Percentiles rank a stretch among this genome's conserved stretches.
phyloP scores from a whole-genome alignment of 257 asterid species.

The Nicotiana attenuata region DNA sequence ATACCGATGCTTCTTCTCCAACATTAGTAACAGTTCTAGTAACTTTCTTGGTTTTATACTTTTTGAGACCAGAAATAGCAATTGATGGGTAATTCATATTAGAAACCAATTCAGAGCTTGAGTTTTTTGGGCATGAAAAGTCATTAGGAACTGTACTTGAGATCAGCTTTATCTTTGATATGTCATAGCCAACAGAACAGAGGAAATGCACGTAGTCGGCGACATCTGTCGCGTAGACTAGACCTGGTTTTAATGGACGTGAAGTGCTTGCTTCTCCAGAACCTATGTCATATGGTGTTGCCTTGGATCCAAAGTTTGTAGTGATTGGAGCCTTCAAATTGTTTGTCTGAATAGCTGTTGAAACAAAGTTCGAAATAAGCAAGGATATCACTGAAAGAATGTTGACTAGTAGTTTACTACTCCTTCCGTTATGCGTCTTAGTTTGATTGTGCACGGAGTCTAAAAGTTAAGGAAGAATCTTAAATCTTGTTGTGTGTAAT shows the following conservation, averaged over 20 bases:
- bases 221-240: constrained; percentile 45
- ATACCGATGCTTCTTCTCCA: constrained; percentile 49
- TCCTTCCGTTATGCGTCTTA: too few species aligned
- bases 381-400: not conserved
- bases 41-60: constrained; percentile 31
- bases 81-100: constrained; percentile 83
- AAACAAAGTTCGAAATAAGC: not conserved
- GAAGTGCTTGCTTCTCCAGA: not conserved
- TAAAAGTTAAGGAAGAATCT: too few species aligned
- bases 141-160: constrained; percentile 35
- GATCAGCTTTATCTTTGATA: constrained; percentile 35
- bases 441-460: too few species aligned
- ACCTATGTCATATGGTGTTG: constrained; percentile 24
- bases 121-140: constrained; percentile 49
- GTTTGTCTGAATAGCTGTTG: constrained; percentile 32
- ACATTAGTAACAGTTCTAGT: constrained; percentile 54
- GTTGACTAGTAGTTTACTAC: too few species aligned
- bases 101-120: constrained; percentile 41
- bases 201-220: constrained; percentile 48
- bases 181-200: constrained; percentile 50
- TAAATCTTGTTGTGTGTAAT: too few species aligned
- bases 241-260: not conserved
- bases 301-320: constrained; percentile 35
- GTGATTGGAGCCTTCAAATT: constrained; percentile 44
- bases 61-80: constrained; percentile 32